Percentiles rank a stretch among this genome's conserved stretches.
phyloP scores from a whole-genome alignment of 2,329 filamentous ascomycete species.

The Paradendryphiella salina region DNA sequence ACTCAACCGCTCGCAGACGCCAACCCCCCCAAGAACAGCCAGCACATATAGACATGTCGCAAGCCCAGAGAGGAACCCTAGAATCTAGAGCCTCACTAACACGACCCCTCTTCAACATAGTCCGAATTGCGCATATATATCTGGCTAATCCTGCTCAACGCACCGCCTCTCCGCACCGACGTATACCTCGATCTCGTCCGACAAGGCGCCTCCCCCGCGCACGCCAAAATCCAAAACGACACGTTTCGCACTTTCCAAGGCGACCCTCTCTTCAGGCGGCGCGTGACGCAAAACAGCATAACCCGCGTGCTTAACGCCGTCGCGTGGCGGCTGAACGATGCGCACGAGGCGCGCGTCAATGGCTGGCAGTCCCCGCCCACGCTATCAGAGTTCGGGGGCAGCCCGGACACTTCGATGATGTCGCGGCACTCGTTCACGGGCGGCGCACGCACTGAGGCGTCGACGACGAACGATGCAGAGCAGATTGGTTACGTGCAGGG shows the following conservation, averaged over 20 bases:
- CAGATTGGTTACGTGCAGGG: constrained; percentile 93
- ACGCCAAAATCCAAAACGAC: constrained; percentile 97
- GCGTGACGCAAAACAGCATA: constrained; percentile 92
- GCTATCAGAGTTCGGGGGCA: constrained; percentile 54
- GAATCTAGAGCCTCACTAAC: not conserved
- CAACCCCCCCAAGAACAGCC: too few relatives aligned
- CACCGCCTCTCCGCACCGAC: constrained; percentile 81
- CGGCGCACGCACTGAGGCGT: constrained; percentile 37
- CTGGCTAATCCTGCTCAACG: constrained; percentile 91
- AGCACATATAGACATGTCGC: too few relatives aligned
- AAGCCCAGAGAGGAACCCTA: too few relatives aligned
- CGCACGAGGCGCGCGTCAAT: constrained; percentile 62
- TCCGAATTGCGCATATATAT: constrained; percentile 92
- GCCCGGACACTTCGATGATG: constrained; percentile 49
- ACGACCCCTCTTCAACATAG: constrained; percentile 51
- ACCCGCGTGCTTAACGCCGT: constrained; percentile 94
- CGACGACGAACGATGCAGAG: constrained; percentile 55
- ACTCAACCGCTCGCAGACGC: not conserved
- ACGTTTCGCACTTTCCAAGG: constrained; percentile 96
- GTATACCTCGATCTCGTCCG: constrained; percentile 88
- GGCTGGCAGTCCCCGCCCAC: constrained; percentile 56
- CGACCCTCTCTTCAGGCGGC: constrained; percentile 92
- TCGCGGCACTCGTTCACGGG: constrained; percentile 40
- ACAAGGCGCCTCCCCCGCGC: constrained; percentile 89
- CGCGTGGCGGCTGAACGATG: constrained; percentile 90